Base-by-base conservation (phyloP, 2,329 filamentous ascomycete genomes). In the Drechslera avenae region DNA sequence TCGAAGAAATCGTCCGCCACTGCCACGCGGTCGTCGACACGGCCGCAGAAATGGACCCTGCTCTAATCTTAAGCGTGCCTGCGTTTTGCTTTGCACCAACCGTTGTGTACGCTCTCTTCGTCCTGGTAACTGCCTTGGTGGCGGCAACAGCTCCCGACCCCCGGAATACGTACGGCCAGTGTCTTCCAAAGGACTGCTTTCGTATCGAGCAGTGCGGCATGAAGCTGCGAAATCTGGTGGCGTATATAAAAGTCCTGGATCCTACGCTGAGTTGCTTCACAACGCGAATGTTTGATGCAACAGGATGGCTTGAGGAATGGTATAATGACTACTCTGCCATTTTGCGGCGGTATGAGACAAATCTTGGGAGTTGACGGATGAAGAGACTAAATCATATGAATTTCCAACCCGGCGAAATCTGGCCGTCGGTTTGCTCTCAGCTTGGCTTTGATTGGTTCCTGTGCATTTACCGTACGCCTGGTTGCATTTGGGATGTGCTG, bases 261-360 rank as follows among this genome's bases (percentile, higher is more conserved):
- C 63, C 64, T 1, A 65, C 59, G 3, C 37, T 67, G 50, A 66
- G 60, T 51, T 64, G 57, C 31, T 66, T 41, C 14, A 64, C 64
- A 7, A 66, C 62, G 14, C 62, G 62, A n/a, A 46, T 67, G 51
- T 50, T 67, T 18, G 63, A 67, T 30, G 64, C 64, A 37, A 63
- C 63, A n/a, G 43, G 54, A 12, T 67, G 63, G 64, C 39, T 67
- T 42, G 62, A 60, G 50, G 49, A 60, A 14, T 67, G 64, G 64
- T 60, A 65, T 19, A 56, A 57, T 9, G 60, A 67, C 34, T 67
- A 64, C 28, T 55, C 34, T 19, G 50, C 53, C 10, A 66, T 67
- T 26, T 33, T 67, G 31, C 45, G 34, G 46, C 60, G 60, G 16
- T 67, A 67, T n/a, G 52, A 67, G 53, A 47, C 52, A 14, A 55